Conservation (phyloP, 345 rosid genomes). For the Citrus sp. region DNA sequence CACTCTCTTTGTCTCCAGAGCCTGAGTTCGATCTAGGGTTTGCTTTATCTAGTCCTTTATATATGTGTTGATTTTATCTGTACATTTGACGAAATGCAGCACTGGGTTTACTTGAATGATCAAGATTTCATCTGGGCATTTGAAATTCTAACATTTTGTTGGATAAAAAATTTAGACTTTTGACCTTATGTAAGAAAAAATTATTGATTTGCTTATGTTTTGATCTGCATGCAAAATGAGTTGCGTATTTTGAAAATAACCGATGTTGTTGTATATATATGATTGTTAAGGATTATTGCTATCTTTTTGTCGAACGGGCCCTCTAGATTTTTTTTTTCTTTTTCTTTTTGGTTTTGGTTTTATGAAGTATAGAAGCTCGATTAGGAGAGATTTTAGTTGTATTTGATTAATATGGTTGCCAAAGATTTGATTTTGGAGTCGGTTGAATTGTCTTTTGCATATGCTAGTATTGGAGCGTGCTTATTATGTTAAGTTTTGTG, state of each 20-base stretch:
- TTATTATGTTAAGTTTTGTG: neutral
- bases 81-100: neutral
- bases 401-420: neutral
- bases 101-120: neutral
- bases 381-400: neutral
- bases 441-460: neutral
- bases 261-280: neutral
- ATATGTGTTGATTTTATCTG: neutral
- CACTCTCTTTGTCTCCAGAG: neutral
- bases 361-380: neutral
- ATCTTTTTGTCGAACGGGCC: neutral
- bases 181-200: neutral
- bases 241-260: too few relatives aligned
- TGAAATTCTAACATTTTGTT: neutral
- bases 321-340: neutral
- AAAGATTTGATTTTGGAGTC: neutral
- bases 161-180: neutral
- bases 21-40: neutral
- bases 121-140: neutral
- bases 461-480: neutral
- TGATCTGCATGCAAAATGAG: neutral
- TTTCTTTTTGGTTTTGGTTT: neutral
- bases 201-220: neutral
- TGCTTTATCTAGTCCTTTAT: neutral
- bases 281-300: neutral